These are phyloP conservation scores for Hypoxylon rubiginosum DNA, from an alignment of 2,329 filamentous ascomycete species.

Conservation along the genomic window DNA sequence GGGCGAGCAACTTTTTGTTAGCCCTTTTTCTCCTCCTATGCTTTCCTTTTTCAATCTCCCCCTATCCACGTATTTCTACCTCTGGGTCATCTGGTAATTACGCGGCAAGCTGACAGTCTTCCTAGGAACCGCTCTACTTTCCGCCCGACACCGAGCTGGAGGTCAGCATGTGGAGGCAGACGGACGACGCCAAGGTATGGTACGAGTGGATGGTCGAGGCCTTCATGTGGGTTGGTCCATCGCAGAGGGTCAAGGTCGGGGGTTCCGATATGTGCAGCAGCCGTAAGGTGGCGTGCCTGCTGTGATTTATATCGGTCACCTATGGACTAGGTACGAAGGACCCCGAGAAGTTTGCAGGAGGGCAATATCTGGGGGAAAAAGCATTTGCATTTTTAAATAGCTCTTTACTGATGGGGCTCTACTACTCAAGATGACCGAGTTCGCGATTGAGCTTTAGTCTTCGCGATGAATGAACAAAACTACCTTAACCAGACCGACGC, in stretches of 20 bases:
- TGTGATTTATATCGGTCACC: slow-evolving; percentile 60
- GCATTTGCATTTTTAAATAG: slow-evolving; percentile 35
- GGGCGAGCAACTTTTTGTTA: not conserved
- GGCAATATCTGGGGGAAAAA: slow-evolving; percentile 23
- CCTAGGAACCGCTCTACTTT: slow-evolving; percentile 84
- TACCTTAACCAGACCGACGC: slow-evolving; percentile 15
- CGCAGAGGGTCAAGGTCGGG: slow-evolving; percentile 73
- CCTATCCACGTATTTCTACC: slow-evolving; percentile 1
- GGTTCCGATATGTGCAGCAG: slow-evolving; percentile 77
- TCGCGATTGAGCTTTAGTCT: slow-evolving; percentile 11
- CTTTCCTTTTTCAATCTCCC: slow-evolving; percentile 3
- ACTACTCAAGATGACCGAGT: slow-evolving; percentile 17
- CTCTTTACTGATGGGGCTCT: slow-evolving; percentile 13
- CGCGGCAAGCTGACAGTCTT: slow-evolving; percentile 7
- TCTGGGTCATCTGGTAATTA: not conserved
- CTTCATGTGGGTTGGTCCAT: slow-evolving; percentile 74
- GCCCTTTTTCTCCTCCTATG: not conserved
- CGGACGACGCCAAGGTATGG: slow-evolving; percentile 96
- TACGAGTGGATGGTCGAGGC: slow-evolving; percentile 98
- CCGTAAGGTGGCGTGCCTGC: slow-evolving; percentile 77
- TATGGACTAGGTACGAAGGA: not conserved
- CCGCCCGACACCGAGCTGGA: slow-evolving; percentile 88
- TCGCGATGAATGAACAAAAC: slow-evolving; percentile 26
- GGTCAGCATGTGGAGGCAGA: slow-evolving; percentile 95
- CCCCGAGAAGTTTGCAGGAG: not conserved